Evolutionary conservation across 2,329 filamentous ascomycete genomes (phyloP).

Genomic region (Talaromyces verruculosus): DNA sequence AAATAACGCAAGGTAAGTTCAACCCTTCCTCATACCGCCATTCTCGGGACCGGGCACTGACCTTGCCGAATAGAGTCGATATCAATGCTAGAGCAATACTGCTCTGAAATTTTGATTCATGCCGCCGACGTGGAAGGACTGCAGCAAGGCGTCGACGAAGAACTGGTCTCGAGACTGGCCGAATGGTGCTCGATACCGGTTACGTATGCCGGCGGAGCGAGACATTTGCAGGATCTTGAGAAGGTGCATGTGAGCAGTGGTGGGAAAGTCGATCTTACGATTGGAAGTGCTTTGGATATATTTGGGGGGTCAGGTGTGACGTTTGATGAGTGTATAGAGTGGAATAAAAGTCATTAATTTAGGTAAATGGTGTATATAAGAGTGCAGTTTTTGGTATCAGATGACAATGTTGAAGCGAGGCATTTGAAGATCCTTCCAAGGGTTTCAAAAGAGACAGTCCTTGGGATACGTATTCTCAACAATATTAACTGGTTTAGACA

Average conservation of each 20-base stretch:
- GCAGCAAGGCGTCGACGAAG: conserved; percentile 85
- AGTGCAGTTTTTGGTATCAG: neutral
- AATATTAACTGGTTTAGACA: neutral
- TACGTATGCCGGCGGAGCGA: conserved; percentile 93
- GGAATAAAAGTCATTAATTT: conserved; percentile 62
- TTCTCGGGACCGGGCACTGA: neutral
- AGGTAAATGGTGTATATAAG: neutral
- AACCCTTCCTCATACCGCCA: too few relatives aligned
- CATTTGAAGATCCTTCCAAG: neutral
- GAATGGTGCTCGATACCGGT: conserved; percentile 89
- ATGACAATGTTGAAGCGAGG: neutral
- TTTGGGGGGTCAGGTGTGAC: conserved; percentile 86
- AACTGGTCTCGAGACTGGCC: conserved; percentile 72
- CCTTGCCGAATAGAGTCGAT: conserved; percentile 67
- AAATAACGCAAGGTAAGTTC: conserved; percentile 74
- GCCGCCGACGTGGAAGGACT: conserved; percentile 95
- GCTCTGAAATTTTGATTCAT: conserved; percentile 95
- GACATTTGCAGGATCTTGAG: conserved; percentile 77
- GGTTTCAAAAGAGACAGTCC: neutral
- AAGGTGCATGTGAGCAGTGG: conserved; percentile 74
- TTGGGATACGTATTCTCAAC: neutral
- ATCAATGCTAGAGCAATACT: conserved; percentile 78
- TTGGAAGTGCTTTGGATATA: conserved; percentile 92
- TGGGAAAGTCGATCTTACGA: conserved; percentile 87
- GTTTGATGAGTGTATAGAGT: conserved; percentile 83